Evolutionary conservation across 306 rosid species (phyloP).

Genomic region (Inga leiocalycina): DNA sequence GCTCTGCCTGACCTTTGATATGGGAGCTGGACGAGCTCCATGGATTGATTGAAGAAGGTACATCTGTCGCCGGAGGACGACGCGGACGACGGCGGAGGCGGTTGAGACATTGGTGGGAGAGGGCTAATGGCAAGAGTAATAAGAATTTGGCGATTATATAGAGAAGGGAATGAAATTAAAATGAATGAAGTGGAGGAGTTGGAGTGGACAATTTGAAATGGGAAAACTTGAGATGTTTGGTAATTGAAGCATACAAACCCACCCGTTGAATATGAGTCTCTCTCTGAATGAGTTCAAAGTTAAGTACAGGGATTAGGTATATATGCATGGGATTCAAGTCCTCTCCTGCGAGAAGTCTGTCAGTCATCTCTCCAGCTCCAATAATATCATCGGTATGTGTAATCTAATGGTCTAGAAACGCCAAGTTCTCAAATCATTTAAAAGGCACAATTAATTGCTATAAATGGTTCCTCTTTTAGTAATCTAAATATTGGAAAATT

Average conservation of each 20-base stretch:
- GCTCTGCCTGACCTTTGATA: background rate
- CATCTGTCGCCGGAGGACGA: background rate
- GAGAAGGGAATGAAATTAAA: background rate
- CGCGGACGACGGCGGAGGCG: constrained; percentile 23
- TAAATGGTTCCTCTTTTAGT: background rate
- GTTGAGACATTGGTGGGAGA: constrained; percentile 33
- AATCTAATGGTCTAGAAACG: background rate
- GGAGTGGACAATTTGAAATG: background rate
- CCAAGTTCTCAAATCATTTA: background rate
- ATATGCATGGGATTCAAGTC: background rate
- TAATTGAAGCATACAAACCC: constrained; percentile 25
- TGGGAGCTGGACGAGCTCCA: constrained; percentile 53
- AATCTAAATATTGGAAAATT: background rate
- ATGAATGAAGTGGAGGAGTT: constrained; percentile 17
- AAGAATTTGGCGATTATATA: constrained; percentile 34
- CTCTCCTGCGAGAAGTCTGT: background rate
- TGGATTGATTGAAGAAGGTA: constrained; percentile 51
- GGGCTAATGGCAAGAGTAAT: background rate
- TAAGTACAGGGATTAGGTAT: constrained; percentile 22
- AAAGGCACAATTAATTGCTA: background rate
- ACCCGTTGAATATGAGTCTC: constrained; percentile 10
- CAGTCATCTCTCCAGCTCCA: background rate
- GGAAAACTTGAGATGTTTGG: constrained; percentile 32
- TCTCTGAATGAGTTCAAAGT: background rate
- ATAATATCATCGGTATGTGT: background rate